phyloP scores from a whole-genome alignment of 306 rosid species.

The Hippophae tibetana region DNA sequence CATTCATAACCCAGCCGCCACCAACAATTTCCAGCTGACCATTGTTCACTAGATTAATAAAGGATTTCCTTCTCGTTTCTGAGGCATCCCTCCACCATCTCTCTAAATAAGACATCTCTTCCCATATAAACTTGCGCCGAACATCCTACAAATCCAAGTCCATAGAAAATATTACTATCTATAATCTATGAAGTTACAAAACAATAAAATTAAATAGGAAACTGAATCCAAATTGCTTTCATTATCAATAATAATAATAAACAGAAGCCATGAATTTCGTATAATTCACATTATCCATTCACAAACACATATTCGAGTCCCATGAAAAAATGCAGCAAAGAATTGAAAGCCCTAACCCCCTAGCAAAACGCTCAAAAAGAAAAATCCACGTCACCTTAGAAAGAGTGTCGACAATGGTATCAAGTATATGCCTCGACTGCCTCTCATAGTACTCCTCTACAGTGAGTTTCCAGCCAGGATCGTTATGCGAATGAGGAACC shows the following conservation, averaged over 20 bases:
- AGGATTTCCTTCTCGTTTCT: constrained; percentile 49
- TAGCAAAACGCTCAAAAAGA: background rate
- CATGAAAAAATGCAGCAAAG: background rate
- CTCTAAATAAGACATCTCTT: constrained; percentile 98
- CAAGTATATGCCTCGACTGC: constrained; percentile 76
- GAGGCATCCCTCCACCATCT: constrained; percentile 97
- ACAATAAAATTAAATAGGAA: background rate
- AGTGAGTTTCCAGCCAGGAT: constrained; percentile 97
- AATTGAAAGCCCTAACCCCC: background rate
- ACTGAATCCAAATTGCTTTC: background rate
- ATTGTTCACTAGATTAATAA: constrained; percentile 51
- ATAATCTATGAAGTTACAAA: too few relatives aligned
- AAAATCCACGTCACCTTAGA: constrained; percentile 39
- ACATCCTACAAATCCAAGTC: constrained; percentile 46
- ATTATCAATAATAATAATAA: too few relatives aligned
- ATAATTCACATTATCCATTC: too few relatives aligned
- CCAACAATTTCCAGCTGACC: constrained; percentile 99
- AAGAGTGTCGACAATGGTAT: constrained; percentile 80
- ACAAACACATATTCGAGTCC: background rate
- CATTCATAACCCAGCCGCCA: constrained; percentile 99
- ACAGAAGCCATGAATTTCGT: too few relatives aligned
- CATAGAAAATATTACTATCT: constrained; percentile 1
- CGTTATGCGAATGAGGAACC: constrained; percentile 97
- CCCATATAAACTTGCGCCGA: constrained; percentile 96
- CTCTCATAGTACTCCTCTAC: constrained; percentile 82